Conservation (phyloP, 345 rosid species). For the Fremontodendron californicum region DNA sequence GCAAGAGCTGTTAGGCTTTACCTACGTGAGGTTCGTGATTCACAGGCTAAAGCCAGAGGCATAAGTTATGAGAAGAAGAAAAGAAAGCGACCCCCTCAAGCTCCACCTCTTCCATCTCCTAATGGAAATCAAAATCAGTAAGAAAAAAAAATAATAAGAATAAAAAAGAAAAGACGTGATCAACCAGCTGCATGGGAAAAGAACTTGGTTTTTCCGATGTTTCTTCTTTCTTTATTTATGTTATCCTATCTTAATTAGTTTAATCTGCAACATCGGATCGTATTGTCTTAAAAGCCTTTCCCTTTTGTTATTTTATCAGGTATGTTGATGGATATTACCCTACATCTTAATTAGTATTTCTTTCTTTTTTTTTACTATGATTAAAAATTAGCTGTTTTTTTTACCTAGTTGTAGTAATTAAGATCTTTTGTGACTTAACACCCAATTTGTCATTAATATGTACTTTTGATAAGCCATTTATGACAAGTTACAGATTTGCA, state of each 20-base stretch:
- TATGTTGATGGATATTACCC: conserved; percentile 1
- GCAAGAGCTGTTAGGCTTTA: conserved; percentile 94
- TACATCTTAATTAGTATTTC: neutral
- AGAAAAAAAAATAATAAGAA: neutral
- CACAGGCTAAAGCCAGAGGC: conserved; percentile 90
- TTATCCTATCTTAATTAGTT: neutral
- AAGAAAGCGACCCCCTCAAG: conserved; percentile 47
- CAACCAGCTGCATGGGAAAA: conserved; percentile 21
- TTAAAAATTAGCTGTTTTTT: conserved; percentile 13
- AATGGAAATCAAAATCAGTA: conserved; percentile 1
- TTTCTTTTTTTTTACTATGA: neutral
- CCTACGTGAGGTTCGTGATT: conserved; percentile 84
- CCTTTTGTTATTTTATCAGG: neutral
- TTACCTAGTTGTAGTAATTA: neutral
- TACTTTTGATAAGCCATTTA: conserved; percentile 20
- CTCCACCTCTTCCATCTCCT: conserved; percentile 34
- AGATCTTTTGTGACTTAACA: conserved; percentile 11
- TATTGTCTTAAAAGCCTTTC: neutral
- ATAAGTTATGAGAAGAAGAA: conserved; percentile 94
- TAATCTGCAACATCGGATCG: conserved; percentile 2
- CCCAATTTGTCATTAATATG: conserved; percentile 18
- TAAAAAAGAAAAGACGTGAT: neutral
- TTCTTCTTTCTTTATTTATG: neutral
- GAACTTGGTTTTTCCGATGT: conserved; percentile 1
- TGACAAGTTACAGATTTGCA: conserved; percentile 29